Base-by-base conservation (phyloP, 192 early-diverging fungal species). In the Hyaloraphidium curvatum region DNA sequence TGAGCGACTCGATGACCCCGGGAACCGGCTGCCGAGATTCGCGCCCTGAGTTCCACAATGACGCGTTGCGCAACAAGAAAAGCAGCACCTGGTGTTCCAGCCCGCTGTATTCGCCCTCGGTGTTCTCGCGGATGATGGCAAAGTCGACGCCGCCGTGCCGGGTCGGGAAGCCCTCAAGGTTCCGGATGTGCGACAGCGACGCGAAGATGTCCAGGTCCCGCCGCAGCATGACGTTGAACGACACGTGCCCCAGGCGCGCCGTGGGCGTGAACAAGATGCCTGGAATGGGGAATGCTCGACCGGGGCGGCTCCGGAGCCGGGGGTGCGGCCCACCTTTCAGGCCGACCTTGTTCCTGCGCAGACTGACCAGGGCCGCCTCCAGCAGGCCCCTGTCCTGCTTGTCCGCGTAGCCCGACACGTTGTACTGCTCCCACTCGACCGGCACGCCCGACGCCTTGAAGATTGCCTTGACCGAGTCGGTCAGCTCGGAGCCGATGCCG, bases 41-140 rank as follows among this genome's bases (percentile, higher is more conserved):
- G 13, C 22, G 23, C n/a, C 26, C 23, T 4, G 21, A n/a, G 41
- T 54, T 50, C 14, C 55, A 59, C 16, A 16, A 2, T 54, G 21
- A 11, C 17, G 19, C 17, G 28, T 17, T 30, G 1, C 23, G 16
- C 21, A n/a, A 21, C 29, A 16, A 53, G 30, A 59, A 21, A 21
- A 29, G 39, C 11, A 37, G 17, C 59, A 82, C 78, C 48, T 83
- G 80, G 76, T 98, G 94, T 71, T 98, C 94, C 51, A 93, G 77
- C 13, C 94, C 94, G 67, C 90, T 86, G 81, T 98, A 98, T 75
- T 98, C 94, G 61, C 94, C 94, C 72, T 98, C 94, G 40, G 94
- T 98, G 80, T 98, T 98, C 64, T 98, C 94, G 74, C 94, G 86
- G 68, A 98, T 95, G 58, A 98, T 92, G 61, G 86, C 85, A 82